A percentile compares a stretch with the other conserved stretches of the same genome.
phyloP scores from a whole-genome alignment of 371 early-diverging fungal genomes.

The Actinomortierella ambigua region DNA sequence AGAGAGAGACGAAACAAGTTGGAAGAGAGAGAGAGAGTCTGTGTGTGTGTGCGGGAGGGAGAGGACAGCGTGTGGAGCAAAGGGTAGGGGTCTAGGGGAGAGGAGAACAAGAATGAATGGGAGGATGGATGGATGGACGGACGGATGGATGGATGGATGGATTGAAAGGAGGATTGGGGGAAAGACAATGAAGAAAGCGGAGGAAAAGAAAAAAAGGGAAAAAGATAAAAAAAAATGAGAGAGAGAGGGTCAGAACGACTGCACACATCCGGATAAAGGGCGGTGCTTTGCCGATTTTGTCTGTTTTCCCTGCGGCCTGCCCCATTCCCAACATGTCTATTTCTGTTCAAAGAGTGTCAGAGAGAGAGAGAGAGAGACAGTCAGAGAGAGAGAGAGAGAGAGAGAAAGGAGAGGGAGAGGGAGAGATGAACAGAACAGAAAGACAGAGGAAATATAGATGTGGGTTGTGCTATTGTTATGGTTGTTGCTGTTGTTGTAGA shows the following conservation, averaged over 20 bases:
- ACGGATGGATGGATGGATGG: background rate
- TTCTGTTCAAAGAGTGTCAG: too few species aligned
- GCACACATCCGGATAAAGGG: too few species aligned
- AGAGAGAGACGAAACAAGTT: background rate
- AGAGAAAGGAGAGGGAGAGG: too few species aligned
- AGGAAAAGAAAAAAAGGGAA: background rate
- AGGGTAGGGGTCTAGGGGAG: background rate
- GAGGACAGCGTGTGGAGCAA: too few species aligned
- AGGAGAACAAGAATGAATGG: slow-evolving; percentile 1
- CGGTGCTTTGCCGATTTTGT: too few species aligned
- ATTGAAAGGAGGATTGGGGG: background rate
- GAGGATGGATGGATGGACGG: slow-evolving; percentile 4
- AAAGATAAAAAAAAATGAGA: background rate
- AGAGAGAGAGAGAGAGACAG: background rate
- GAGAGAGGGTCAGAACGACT: background rate
- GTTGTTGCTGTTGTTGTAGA: too few species aligned
- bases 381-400: background rate
- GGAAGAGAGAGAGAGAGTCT: background rate
- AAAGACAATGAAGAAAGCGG: background rate
- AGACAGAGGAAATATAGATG: too few species aligned
- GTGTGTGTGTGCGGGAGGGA: background rate
- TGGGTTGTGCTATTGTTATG: too few species aligned
- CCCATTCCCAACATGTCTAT: too few species aligned
- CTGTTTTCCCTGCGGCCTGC: too few species aligned
- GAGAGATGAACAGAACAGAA: too few species aligned